Evolutionary conservation across 73 alveolate species (phyloP).

Genomic region (Tetrahymena thermophila): DNA sequence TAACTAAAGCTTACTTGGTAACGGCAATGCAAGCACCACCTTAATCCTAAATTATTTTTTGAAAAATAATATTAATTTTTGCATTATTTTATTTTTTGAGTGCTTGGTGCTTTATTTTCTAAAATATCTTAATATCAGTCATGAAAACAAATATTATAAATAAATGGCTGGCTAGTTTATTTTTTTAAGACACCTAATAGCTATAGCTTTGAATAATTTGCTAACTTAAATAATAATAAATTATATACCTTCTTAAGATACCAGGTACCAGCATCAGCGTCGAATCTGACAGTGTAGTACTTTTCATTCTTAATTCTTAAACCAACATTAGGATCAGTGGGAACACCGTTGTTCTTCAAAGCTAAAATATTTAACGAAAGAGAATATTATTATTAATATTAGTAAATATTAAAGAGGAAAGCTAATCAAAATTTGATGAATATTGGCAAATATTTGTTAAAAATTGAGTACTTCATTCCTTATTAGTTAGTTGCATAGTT

Average conservation of each 20-base stretch:
- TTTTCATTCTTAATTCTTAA: background rate
- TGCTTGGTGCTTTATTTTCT: background rate
- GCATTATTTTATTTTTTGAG: background rate
- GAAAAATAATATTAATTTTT: background rate
- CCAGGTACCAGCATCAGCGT: background rate
- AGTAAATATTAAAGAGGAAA: background rate
- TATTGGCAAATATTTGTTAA: background rate
- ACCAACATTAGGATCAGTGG: background rate
- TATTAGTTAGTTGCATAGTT: too few species aligned
- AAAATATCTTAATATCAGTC: background rate
- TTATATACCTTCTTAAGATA: background rate
- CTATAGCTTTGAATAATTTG: background rate
- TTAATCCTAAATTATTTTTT: background rate
- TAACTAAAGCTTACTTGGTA: background rate
- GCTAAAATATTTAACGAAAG: background rate
- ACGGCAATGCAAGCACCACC: conserved; percentile 1
- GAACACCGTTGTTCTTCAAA: background rate
- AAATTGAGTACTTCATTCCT: background rate
- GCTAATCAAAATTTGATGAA: background rate
- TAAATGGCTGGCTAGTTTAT: background rate
- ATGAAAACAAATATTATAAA: too few species aligned
- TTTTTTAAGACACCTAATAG: background rate
- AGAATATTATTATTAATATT: background rate
- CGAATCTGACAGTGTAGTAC: background rate
- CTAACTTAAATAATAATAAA: background rate